Conservation (phyloP, 2,329 filamentous ascomycete species). For the Claviceps sp. region DNA sequence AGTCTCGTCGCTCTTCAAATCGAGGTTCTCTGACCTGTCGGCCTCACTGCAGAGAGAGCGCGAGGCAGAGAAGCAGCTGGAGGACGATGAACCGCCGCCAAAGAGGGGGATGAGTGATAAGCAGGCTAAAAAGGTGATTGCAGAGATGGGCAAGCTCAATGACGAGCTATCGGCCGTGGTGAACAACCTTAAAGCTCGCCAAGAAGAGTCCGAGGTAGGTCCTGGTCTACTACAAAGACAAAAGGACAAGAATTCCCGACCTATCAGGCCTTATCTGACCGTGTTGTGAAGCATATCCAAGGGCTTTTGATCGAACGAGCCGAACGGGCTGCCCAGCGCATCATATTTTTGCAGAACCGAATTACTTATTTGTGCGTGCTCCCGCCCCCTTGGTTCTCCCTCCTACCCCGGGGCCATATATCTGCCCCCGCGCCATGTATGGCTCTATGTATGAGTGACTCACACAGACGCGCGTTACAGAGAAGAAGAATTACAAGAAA, state of each 20-base stretch:
- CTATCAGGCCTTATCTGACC: neutral
- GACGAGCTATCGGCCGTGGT: constrained; percentile 36
- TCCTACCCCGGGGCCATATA: too few species aligned
- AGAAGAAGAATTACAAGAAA: constrained; percentile 40
- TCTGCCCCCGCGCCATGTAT: too few species aligned
- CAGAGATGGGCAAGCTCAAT: constrained; percentile 29
- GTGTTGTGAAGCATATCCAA: constrained; percentile 40
- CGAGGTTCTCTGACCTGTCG: constrained; percentile 26
- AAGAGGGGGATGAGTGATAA: constrained; percentile 19
- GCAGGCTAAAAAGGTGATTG: constrained; percentile 24
- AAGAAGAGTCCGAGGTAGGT: constrained; percentile 46
- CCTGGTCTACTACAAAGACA: neutral
- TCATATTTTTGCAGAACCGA: constrained; percentile 45
- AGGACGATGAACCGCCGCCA: constrained; percentile 15
- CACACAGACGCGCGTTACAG: constrained; percentile 17
- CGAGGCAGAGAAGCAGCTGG: constrained; percentile 14
- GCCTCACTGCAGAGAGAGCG: constrained; percentile 19
- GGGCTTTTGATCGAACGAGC: constrained; percentile 43
- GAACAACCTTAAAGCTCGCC: constrained; percentile 36
- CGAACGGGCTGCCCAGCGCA: constrained; percentile 42
- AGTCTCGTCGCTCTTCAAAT: constrained; percentile 23
- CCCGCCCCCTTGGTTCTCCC: neutral
- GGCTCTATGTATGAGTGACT: neutral
- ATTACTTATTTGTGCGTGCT: constrained; percentile 40
- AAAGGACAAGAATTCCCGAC: neutral